These are phyloP conservation scores for Phytopythium helicoides DNA, from an alignment of 352 stramenopile species.

Conservation along the genomic window DNA sequence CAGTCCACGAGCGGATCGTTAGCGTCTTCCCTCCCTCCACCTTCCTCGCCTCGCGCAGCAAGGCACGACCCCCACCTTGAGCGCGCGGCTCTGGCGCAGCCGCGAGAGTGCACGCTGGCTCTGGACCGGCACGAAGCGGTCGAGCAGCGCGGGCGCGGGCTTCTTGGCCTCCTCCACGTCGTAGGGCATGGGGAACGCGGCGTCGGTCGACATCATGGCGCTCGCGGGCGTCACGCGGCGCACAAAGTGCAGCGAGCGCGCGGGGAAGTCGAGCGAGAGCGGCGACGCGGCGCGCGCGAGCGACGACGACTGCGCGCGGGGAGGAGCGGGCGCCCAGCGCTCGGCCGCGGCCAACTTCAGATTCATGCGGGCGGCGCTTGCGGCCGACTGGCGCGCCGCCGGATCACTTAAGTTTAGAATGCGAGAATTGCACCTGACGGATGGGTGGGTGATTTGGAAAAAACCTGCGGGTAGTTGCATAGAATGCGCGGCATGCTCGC, in stretches of 20 bases:
- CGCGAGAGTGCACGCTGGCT: constrained; percentile 11
- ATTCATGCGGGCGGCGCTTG: constrained; percentile 1
- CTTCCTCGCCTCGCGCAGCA: neutral
- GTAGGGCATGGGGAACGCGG: constrained; percentile 22
- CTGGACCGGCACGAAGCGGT: constrained; percentile 16
- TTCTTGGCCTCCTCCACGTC: constrained; percentile 27
- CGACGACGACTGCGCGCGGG: neutral
- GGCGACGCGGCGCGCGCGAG: neutral
- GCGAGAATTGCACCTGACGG: too few species aligned
- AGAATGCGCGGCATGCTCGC: too few species aligned
- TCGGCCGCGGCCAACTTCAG: constrained; percentile 6
- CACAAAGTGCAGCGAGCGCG: constrained; percentile 6
- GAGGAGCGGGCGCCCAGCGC: constrained; percentile 4
- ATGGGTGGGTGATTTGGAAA: too few species aligned
- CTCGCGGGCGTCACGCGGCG: constrained; percentile 1
- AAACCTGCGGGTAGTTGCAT: too few species aligned
- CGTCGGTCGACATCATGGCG: constrained; percentile 19
- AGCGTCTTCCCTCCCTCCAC: too few species aligned
- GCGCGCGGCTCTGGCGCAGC: constrained; percentile 29
- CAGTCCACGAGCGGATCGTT: neutral
- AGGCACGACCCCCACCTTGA: too few species aligned
- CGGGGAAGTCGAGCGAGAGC: constrained; percentile 7
- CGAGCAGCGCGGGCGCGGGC: constrained; percentile 9
- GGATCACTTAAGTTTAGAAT: too few species aligned
- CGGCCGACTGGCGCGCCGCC: too few species aligned